A percentile compares a stretch with the other conserved stretches of the same genome.
These are phyloP conservation scores for Discostella stelligeroides DNA, from an alignment of 108 stramenopile species.

Conservation along the genomic window DNA sequence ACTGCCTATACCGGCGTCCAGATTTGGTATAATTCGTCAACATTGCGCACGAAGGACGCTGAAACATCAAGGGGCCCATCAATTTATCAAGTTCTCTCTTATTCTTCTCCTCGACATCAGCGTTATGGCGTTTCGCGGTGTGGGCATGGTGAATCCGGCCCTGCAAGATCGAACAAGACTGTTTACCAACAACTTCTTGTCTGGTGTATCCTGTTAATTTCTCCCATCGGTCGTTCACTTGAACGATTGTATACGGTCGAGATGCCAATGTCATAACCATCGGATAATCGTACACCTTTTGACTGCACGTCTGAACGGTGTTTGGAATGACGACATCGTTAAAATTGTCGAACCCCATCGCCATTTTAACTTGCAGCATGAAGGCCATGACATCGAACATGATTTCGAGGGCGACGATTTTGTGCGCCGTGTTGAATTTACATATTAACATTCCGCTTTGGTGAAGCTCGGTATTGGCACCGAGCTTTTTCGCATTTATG, in stretches of 20 bases:
- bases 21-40: conserved; percentile 73
- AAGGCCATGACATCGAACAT: conserved; percentile 98
- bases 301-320: conserved; percentile 84
- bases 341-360: conserved; percentile 81
- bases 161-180: conserved; percentile 72
- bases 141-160: conserved; percentile 66
- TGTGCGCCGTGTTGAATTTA: conserved; percentile 89
- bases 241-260: conserved; percentile 86
- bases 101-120: background rate
- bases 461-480: conserved; percentile 80
- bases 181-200: conserved; percentile 84
- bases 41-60: conserved; percentile 75
- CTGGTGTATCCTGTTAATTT: conserved; percentile 85
- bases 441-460: conserved; percentile 95
- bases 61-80: conserved; percentile 78
- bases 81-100: conserved; percentile 52
- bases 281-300: conserved; percentile 73
- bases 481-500: conserved; percentile 83
- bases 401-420: conserved; percentile 85
- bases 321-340: conserved; percentile 80
- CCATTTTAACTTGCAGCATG: conserved; percentile 97
- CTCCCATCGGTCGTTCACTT: conserved; percentile 89
- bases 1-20: conserved; percentile 65
- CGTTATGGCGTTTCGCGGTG: background rate
- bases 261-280: conserved; percentile 89